phyloP scores from a whole-genome alignment of 1,139 yeast genomes.

The Saccharomyces hybrid region DNA sequence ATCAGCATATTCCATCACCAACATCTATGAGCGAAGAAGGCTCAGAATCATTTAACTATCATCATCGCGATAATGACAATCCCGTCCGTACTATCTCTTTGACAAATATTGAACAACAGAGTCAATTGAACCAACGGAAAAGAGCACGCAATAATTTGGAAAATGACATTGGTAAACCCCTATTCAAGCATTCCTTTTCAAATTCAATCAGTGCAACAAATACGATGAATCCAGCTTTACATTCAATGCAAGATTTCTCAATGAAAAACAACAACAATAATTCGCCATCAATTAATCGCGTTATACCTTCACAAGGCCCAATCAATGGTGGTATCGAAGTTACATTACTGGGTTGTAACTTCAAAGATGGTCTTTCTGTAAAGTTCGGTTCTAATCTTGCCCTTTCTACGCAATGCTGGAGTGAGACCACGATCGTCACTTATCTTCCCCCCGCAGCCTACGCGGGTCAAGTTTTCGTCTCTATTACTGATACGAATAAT shows the following conservation, averaged over 20 bases:
- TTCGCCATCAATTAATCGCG: slow-evolving; percentile 46
- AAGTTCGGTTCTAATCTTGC: slow-evolving; percentile 77
- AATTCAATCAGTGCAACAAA: background rate
- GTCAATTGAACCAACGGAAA: background rate
- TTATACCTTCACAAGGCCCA: slow-evolving; percentile 89
- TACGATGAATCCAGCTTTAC: background rate
- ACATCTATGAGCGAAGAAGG: slow-evolving; percentile 62
- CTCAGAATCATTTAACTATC: slow-evolving; percentile 35
- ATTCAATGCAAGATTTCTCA: background rate
- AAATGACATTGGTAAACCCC: background rate
- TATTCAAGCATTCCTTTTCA: background rate
- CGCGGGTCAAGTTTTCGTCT: slow-evolving; percentile 82
- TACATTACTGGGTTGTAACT: slow-evolving; percentile 74
- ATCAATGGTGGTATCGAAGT: slow-evolving; percentile 88
- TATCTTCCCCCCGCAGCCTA: slow-evolving; percentile 78
- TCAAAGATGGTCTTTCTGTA: slow-evolving; percentile 68
- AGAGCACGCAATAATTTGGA: background rate
- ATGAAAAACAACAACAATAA: background rate
- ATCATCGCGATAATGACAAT: background rate
- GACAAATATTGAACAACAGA: background rate
- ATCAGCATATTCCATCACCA: slow-evolving; percentile 41
- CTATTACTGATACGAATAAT: slow-evolving; percentile 44
- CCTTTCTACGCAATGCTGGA: slow-evolving; percentile 86
- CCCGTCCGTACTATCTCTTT: background rate
- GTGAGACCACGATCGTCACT: slow-evolving; percentile 81